Evolutionary conservation across 306 rosid species (phyloP), one percentile per base, ranked within the genome.

Genomic region (Vigna hirtella): DNA sequence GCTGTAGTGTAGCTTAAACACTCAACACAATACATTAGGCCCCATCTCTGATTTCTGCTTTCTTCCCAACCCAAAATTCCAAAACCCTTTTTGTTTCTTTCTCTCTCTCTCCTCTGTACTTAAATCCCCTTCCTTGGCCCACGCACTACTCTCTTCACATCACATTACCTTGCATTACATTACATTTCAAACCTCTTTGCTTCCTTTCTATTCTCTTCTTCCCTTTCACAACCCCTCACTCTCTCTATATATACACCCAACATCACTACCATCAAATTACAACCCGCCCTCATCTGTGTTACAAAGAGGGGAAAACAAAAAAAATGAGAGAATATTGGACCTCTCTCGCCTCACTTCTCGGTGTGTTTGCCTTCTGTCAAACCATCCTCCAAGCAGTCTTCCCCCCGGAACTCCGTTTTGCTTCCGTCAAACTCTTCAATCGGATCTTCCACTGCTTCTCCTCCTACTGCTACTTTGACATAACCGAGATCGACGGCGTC

Each of bases 401-500:
- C 81, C 99, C 99, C 7, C 99, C 99, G 3, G 97, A 96, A 48
- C 93, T 96, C 34, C 97, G 98, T 0, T 96, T 83, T 78, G 98
- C 98, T 22, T 28, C 83, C 2, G 56, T 69, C 0, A 93, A 93
- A 66, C 86, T 93, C 62, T 70, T 93, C 48, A 71, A 76, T 88
- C 53, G 80, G 61, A 17, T 91, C 82, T 90, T 82, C 72, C 87
- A 88, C 80, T 84, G 88, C 82, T 90, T 95, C 91, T 95, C 98
- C 68, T 70, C 94, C 42, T 84, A 85, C 84, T 90, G 93, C 63
- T 95, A 85, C 93, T 93, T 95, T 64, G 99, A 95, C 83, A 88
- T 95, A 26, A 95, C 98, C 1, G 99, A 95, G 74, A 95, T 93
- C 36, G 99, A 95, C 67, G 98, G 98, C 74, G 99, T 95, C 42